Base-by-base conservation (phyloP, 495 filamentous ascomycete species). In the Hypomontagnella monticulosa region DNA sequence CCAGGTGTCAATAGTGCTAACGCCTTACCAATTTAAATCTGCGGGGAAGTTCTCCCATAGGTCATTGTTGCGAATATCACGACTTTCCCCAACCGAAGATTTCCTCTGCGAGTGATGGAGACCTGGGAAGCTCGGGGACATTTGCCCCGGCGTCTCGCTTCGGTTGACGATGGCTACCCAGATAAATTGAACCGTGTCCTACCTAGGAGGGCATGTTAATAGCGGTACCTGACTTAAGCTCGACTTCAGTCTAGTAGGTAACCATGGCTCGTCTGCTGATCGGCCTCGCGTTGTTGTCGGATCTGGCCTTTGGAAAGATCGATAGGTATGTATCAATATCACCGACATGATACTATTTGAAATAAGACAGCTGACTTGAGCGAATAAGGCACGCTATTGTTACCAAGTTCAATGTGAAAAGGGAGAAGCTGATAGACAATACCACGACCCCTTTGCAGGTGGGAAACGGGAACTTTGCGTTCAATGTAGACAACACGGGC, bases 401-500 rank as follows among this genome's bases (percentile, higher is more conserved):
- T 20, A 47, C 37, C 40, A 57, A 53, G 23, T 67, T 61, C 18
- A 67, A 61, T 53, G 46, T 62, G 9, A 67, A 37, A 15, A 67
- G 63, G 6, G 52, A 67, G 4, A 47, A 4, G 23, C 47, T 66
- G n/a, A 57, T 69, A n/a, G 57, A 69, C 23, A 69, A 66, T 48
- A 59, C 66, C 18, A 72, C 73, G 14, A 83, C 81, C 4, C 81
- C 81, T 10, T 71, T 85, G 37, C 81, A 83, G 71, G 80, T 84
- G 0, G 82, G 81, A 33, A 84, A 84, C 69, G 81, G 83, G 5
- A 80, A 84, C 66, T 83, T 85, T 54, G 82, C 81, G 48, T 85
- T 84, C 60, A 82, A 82, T 19, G 79, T 78, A n/a, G 83, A 84
- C 54, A 71, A 83, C 15, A 83, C 82, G 23, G 82, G 83, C 2